Conservation (phyloP, 73 alveolate genomes). For the Breviolum minutum region DNA sequence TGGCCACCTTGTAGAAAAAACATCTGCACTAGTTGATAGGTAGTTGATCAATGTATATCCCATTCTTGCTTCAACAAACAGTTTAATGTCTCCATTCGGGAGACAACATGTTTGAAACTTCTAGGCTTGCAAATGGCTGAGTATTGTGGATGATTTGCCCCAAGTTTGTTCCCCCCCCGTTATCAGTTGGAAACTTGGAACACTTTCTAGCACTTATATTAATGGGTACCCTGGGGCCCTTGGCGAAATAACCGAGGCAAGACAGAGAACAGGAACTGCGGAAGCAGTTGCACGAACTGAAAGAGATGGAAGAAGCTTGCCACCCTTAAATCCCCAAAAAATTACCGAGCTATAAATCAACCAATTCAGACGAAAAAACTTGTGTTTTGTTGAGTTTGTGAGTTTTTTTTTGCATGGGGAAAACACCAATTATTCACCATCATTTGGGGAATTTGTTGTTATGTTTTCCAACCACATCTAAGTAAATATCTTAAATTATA, state of each 20-base stretch:
- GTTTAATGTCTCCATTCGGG: no score
- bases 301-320: conserved; percentile 53
- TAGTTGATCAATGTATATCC: no score
- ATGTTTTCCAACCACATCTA: neutral
- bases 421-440: neutral
- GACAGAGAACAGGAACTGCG: conserved; percentile 48
- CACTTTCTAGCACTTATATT: neutral
- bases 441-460: neutral
- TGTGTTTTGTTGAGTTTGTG: no score
- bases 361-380: no score
- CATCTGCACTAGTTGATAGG: no score
- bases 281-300: conserved; percentile 25
- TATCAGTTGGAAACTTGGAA: neutral
- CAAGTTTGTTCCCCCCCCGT: neutral
- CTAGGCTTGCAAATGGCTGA: neutral
- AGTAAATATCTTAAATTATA: no score
- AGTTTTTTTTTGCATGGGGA: neutral
- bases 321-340: no score
- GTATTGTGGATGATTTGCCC: neutral
- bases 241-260: neutral
- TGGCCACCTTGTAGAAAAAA: no score
- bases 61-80: no score
- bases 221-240: neutral
- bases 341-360: no score
- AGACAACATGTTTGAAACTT: no score